These are phyloP conservation scores for Citrus australasica DNA, from an alignment of 345 rosid species.

Conservation along the genomic window DNA sequence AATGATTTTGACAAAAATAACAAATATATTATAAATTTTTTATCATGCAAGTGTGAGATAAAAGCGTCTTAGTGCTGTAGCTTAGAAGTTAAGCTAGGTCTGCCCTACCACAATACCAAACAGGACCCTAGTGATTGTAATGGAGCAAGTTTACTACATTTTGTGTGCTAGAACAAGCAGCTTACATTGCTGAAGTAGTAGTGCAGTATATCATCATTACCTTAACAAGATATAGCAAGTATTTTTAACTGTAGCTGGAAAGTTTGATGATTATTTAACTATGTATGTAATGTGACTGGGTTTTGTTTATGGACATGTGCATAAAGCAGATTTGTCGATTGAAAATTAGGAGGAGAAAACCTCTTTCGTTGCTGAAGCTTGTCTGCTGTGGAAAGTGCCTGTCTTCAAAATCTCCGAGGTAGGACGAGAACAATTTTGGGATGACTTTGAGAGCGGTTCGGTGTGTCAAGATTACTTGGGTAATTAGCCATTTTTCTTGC, in stretches of 20 bases:
- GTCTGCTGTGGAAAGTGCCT: constrained; percentile 70
- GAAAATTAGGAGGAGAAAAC: constrained; percentile 54
- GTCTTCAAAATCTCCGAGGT: constrained; percentile 59
- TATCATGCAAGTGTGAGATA: too few relatives aligned
- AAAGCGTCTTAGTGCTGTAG: too few relatives aligned
- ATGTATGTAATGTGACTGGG: background rate
- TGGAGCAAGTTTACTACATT: background rate
- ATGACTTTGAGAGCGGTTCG: constrained; percentile 15
- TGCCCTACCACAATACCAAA: too few relatives aligned
- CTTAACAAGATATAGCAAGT: background rate
- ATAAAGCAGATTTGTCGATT: constrained; percentile 56
- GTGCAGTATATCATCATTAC: background rate
- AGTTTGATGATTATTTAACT: background rate
- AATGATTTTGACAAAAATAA: too few relatives aligned
- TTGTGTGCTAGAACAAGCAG: background rate
- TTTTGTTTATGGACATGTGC: background rate
- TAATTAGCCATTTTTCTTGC: constrained; percentile 40
- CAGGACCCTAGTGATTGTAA: background rate
- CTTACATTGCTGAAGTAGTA: background rate
- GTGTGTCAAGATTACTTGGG: constrained; percentile 22
- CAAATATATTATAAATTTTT: too few relatives aligned
- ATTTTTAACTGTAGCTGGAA: background rate
- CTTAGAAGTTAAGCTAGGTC: too few relatives aligned
- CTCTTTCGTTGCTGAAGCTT: constrained; percentile 64
- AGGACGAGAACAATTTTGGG: constrained; percentile 18